A percentile compares a stretch with the other conserved stretches of the same genome.
These are phyloP conservation scores for Verticillium isaacii DNA, from an alignment of 2,329 filamentous ascomycete genomes.

Conservation along the genomic window DNA sequence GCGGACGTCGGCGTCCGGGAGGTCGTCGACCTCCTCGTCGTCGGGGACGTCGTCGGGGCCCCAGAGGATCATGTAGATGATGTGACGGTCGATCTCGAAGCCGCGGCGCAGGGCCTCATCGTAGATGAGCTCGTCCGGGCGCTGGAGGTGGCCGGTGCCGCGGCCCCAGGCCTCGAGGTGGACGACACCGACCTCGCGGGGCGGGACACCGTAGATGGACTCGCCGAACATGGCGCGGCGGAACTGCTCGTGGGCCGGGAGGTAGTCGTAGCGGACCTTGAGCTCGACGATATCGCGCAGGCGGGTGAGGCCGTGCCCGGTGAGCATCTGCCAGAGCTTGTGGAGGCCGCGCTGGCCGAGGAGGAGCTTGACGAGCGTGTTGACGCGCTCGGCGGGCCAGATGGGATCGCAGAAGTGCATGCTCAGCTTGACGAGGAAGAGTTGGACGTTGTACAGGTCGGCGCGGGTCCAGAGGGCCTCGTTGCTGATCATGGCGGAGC, in stretches of 20 bases:
- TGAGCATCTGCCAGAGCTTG: constrained; percentile 56
- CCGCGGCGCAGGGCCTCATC: constrained; percentile 48
- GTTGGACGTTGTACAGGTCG: constrained; percentile 57
- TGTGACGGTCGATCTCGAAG: constrained; percentile 47
- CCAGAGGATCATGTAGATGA: constrained; percentile 56
- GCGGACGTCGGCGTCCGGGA: background rate
- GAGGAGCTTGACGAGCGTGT: constrained; percentile 50
- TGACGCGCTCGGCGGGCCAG: constrained; percentile 50
- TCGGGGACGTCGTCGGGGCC: constrained; percentile 47
- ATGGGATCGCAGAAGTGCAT: constrained; percentile 64
- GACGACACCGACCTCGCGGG: constrained; percentile 44
- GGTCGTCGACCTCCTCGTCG: constrained; percentile 1
- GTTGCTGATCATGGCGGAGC: constrained; percentile 51
- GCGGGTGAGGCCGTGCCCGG: constrained; percentile 45
- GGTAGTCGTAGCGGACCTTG: constrained; percentile 53
- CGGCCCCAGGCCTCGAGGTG: constrained; percentile 54
- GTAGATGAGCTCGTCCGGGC: constrained; percentile 55
- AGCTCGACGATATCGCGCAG: constrained; percentile 49
- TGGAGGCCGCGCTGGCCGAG: constrained; percentile 53
- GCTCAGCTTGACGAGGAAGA: constrained; percentile 68
- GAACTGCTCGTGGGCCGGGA: constrained; percentile 19
- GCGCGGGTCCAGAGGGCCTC: constrained; percentile 47
- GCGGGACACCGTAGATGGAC: constrained; percentile 46
- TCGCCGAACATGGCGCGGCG: constrained; percentile 12
- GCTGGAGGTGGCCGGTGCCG: constrained; percentile 39